Percentiles rank a stretch among this genome's conserved stretches.
Evolutionary conservation across 371 early-diverging fungal species (phyloP).

Genomic region (Fennellomyces sp.): DNA sequence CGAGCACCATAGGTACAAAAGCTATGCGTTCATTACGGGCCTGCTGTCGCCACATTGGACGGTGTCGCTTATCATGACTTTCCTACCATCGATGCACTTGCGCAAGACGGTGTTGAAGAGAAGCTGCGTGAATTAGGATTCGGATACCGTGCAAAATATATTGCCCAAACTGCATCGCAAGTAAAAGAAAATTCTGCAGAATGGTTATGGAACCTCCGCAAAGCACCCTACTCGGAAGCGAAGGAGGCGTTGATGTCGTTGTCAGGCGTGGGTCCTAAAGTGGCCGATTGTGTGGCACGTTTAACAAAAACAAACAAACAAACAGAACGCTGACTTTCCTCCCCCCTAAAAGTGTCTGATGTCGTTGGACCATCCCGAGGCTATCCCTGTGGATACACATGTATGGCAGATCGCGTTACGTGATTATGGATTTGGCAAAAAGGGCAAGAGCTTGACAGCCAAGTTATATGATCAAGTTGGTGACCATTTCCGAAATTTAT

Average conservation of each 20-base stretch:
- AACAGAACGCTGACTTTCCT: background rate
- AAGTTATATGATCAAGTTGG: constrained; percentile 74
- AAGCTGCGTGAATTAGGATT: constrained; percentile 83
- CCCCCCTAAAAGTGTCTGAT: constrained; percentile 62
- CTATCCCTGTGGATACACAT: constrained; percentile 97
- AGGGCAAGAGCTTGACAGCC: constrained; percentile 67
- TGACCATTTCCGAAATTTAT: constrained; percentile 73
- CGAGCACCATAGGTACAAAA: constrained; percentile 74
- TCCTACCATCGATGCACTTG: constrained; percentile 63
- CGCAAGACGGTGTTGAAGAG: constrained; percentile 58
- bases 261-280: constrained; percentile 89
- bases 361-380: constrained; percentile 77
- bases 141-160: constrained; percentile 95
- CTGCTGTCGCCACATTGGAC: constrained; percentile 48
- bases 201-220: constrained; percentile 69
- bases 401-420: constrained; percentile 87
- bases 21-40: constrained; percentile 70
- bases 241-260: constrained; percentile 66
- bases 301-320: constrained; percentile 1
- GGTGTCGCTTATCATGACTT: constrained; percentile 68
- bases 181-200: constrained; percentile 45
- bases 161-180: constrained; percentile 56
- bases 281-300: constrained; percentile 95
- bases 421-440: constrained; percentile 69
- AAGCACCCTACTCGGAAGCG: constrained; percentile 58